Evolutionary conservation across 768 basidiomycete species (phyloP).

Genomic region (Mycena latifolia): DNA sequence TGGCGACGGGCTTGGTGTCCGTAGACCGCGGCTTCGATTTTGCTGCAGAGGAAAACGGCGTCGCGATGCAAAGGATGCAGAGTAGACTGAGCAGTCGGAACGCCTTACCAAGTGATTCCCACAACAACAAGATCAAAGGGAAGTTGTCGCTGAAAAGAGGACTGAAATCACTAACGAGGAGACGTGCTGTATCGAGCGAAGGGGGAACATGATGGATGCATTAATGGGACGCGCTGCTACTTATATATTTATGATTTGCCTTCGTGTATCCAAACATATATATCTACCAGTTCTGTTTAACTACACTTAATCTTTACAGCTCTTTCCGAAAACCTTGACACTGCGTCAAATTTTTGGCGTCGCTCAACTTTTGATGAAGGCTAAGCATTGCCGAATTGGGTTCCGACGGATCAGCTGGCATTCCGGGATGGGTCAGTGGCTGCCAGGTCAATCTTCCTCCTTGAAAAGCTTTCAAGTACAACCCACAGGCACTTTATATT

Average conservation of each 20-base stretch:
- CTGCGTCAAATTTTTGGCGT: too few species aligned
- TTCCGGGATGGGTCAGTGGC: too few species aligned
- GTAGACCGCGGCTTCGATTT: slow-evolving; percentile 89
- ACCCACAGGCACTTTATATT: too few species aligned
- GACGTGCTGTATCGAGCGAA: slow-evolving; percentile 21
- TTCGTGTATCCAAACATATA: slow-evolving; percentile 33
- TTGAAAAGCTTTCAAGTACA: too few species aligned
- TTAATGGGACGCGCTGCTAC: not conserved
- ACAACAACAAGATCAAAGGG: slow-evolving; percentile 23
- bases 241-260: slow-evolving; percentile 22
- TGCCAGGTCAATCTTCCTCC: too few species aligned
- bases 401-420: too few species aligned
- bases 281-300: too few species aligned
- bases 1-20: slow-evolving; percentile 85
- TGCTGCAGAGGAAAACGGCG: slow-evolving; percentile 87
- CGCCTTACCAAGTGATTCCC: slow-evolving; percentile 4
- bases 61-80: slow-evolving; percentile 88
- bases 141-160: slow-evolving; percentile 28
- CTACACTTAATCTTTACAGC: too few species aligned
- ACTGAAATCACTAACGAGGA: slow-evolving; percentile 31
- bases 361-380: too few species aligned
- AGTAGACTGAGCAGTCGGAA: slow-evolving; percentile 64
- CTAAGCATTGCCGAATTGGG: too few species aligned
- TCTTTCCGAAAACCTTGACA: too few species aligned
- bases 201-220: slow-evolving; percentile 3